Conservation (phyloP, 2,329 filamentous ascomycete species). For the Amphichorda felina region DNA sequence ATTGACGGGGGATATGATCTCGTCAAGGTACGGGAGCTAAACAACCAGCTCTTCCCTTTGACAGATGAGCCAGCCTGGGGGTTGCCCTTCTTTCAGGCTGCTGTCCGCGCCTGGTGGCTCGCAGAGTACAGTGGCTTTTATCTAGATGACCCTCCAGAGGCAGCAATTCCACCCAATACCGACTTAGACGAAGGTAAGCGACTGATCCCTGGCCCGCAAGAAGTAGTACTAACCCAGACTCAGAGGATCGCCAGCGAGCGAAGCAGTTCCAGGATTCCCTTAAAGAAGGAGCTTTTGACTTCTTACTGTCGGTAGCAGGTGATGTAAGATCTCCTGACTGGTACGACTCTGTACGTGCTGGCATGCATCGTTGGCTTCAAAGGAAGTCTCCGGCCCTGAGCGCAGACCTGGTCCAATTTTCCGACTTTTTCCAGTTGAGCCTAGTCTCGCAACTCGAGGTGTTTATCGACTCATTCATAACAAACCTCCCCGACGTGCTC, state of each 20-base stretch:
- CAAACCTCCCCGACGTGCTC: slow-evolving; percentile 87
- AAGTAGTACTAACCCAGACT: slow-evolving; percentile 14
- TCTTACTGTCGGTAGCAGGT: slow-evolving; percentile 73
- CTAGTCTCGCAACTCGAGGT: slow-evolving; percentile 74
- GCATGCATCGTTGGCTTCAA: slow-evolving; percentile 72
- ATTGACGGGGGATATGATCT: slow-evolving; percentile 59
- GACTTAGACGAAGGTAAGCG: slow-evolving; percentile 46
- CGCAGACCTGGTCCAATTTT: slow-evolving; percentile 56
- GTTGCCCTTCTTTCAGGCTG: slow-evolving; percentile 65
- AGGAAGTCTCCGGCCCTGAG: slow-evolving; percentile 63
- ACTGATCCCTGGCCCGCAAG: slow-evolving; percentile 1
- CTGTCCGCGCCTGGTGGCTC: slow-evolving; percentile 75
- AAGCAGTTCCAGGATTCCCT: slow-evolving; percentile 65
- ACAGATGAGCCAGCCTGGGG: slow-evolving; percentile 60
- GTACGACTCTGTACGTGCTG: slow-evolving; percentile 76
- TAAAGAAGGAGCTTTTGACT: slow-evolving; percentile 85
- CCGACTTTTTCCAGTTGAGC: slow-evolving; percentile 57
- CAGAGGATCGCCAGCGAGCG: slow-evolving; percentile 59
- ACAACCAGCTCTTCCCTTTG: slow-evolving; percentile 54
- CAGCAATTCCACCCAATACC: slow-evolving; percentile 42
- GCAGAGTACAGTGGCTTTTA: slow-evolving; percentile 89
- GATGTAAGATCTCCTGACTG: slow-evolving; percentile 73
- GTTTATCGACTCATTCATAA: slow-evolving; percentile 87
- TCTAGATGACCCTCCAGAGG: slow-evolving; percentile 55
- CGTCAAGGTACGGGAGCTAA: slow-evolving; percentile 56